Percentiles rank a stretch among this genome's conserved stretches.
Conservation (phyloP, 257 asterid genomes). For the Verbena officinalis region DNA sequence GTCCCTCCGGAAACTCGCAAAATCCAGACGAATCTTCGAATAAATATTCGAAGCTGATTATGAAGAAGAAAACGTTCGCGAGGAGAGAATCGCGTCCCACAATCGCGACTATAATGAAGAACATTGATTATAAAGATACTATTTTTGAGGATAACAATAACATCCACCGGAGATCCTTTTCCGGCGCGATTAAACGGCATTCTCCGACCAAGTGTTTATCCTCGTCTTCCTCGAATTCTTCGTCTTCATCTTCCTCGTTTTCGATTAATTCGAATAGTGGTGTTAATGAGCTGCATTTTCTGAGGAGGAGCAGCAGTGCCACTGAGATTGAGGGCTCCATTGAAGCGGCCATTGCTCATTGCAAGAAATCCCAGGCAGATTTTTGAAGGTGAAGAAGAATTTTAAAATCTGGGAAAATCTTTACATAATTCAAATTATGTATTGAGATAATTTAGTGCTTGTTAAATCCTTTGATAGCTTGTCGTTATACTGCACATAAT, state of each 20-base stretch:
- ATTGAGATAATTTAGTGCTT: neutral
- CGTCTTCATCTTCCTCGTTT: constrained; percentile 65
- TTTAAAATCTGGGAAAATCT: no score
- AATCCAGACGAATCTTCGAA: constrained; percentile 8
- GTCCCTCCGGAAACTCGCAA: neutral
- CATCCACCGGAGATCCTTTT: constrained; percentile 70
- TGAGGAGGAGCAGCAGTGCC: constrained; percentile 69
- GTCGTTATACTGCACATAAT: constrained; percentile 17
- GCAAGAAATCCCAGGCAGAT: constrained; percentile 66
- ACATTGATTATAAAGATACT: constrained; percentile 34
- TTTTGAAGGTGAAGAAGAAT: constrained; percentile 23
- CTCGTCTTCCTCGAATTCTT: constrained; percentile 52
- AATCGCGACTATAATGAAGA: constrained; percentile 45
- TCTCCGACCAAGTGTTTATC: constrained; percentile 59
- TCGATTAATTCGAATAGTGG: constrained; percentile 49
- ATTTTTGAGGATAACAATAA: constrained; percentile 27
- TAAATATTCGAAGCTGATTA: constrained; percentile 28
- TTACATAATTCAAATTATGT: neutral
- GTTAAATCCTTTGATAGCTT: neutral
- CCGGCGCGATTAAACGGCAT: constrained; percentile 68
- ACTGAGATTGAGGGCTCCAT: constrained; percentile 70
- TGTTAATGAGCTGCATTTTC: constrained; percentile 37
- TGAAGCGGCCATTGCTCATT: constrained; percentile 89
- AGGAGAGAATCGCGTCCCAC: constrained; percentile 36
- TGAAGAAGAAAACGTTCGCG: constrained; percentile 31